These are phyloP conservation scores for Aspergillus sp. DNA, from an alignment of 2,329 filamentous ascomycete genomes.

Conservation along the genomic window DNA sequence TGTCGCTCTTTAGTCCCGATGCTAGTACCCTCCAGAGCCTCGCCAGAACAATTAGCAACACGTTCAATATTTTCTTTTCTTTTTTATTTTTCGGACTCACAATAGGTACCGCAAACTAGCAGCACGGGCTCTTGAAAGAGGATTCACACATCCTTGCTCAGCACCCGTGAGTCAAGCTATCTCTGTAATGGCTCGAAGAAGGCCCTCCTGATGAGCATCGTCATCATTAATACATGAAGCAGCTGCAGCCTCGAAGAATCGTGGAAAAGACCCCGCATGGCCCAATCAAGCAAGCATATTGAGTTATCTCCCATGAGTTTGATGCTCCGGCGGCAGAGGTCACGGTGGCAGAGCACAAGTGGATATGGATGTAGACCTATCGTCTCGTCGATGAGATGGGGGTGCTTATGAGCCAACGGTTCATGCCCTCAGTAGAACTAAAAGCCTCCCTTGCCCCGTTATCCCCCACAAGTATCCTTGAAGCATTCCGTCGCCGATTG, in stretches of 20 bases:
- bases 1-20: background rate
- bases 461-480: slow-evolving; percentile 15
- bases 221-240: slow-evolving; percentile 12
- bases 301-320: slow-evolving; percentile 15
- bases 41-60: background rate
- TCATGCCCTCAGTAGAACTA: slow-evolving; percentile 2
- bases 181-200: slow-evolving; percentile 8
- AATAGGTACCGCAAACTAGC: background rate
- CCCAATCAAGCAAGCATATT: slow-evolving; percentile 19
- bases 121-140: background rate
- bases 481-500: slow-evolving; percentile 9
- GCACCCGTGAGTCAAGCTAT: slow-evolving; percentile 13
- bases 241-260: slow-evolving; percentile 15
- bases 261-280: slow-evolving; percentile 16
- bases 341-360: slow-evolving; percentile 20
- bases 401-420: slow-evolving; percentile 4
- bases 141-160: slow-evolving; percentile 7
- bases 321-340: slow-evolving; percentile 19
- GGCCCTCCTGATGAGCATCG: slow-evolving; percentile 8
- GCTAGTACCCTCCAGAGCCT: background rate
- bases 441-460: slow-evolving; percentile 8
- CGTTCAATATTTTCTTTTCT: background rate
- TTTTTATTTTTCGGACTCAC: background rate
- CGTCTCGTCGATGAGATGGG: slow-evolving; percentile 9
- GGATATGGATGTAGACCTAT: slow-evolving; percentile 14